Evolutionary conservation across 2,329 filamentous ascomycete genomes (phyloP).

Genomic region (Acarospora socialis): DNA sequence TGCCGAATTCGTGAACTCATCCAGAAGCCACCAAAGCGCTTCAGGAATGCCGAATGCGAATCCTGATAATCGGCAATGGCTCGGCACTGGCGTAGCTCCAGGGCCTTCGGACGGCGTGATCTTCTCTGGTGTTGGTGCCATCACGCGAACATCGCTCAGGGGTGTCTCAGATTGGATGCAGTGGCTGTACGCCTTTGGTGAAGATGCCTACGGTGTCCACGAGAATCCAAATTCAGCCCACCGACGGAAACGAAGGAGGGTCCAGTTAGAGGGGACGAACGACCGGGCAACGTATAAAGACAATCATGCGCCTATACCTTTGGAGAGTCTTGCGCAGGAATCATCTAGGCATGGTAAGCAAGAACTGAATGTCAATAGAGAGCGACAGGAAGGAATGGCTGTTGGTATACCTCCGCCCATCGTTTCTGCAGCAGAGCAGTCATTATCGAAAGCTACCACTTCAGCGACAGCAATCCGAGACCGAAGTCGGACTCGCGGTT

Average conservation of each 20-base stretch:
- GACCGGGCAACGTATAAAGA: neutral
- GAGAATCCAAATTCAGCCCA: constrained; percentile 61
- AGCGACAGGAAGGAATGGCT: neutral
- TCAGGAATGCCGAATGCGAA: constrained; percentile 10
- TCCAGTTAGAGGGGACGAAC: neutral
- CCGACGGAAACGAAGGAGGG: constrained; percentile 26
- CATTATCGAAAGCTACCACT: neutral
- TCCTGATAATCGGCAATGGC: constrained; percentile 42
- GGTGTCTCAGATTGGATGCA: constrained; percentile 77
- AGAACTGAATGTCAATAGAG: no score
- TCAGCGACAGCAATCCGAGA: neutral
- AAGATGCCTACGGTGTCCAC: constrained; percentile 69
- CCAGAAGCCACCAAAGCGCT: constrained; percentile 13
- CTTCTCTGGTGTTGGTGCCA: constrained; percentile 64
- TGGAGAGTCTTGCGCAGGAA: neutral
- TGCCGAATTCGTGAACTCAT: constrained; percentile 15
- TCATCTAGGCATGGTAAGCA: no score
- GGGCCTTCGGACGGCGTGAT: constrained; percentile 67
- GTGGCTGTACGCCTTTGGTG: constrained; percentile 70
- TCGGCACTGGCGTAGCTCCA: constrained; percentile 56
- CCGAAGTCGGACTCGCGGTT: neutral
- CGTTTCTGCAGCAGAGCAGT: constrained; percentile 3
- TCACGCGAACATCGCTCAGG: constrained; percentile 57
- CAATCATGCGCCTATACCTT: neutral
- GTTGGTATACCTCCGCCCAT: constrained; percentile 11